phyloP scores from a whole-genome alignment of 148 eudicot genomes.

The Limonium bicolor region DNA sequence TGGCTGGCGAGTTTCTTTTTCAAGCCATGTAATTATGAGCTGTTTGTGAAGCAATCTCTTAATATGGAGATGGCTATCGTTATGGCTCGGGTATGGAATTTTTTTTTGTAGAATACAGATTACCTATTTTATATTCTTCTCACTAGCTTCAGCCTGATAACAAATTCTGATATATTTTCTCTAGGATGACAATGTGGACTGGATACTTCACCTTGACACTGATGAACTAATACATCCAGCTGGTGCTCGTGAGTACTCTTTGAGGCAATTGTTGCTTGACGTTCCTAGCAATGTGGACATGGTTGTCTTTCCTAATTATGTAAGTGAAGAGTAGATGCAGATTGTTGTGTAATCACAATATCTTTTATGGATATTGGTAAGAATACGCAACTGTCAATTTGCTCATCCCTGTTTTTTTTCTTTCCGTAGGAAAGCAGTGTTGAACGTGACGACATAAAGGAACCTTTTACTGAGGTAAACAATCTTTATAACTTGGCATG shows the following conservation, averaged over 20 bases:
- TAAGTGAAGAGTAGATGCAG: conserved; percentile 19
- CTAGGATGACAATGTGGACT: conserved; percentile 67
- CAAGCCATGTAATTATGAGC: conserved; percentile 92
- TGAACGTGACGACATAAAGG: conserved; percentile 78
- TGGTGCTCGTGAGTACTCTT: conserved; percentile 77
- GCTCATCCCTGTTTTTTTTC: neutral
- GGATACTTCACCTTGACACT: conserved; percentile 93
- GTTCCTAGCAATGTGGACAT: conserved; percentile 77
- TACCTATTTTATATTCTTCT: no score
- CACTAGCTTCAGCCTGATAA: no score
- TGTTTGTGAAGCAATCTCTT: conserved; percentile 85
- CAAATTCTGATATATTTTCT: no score
- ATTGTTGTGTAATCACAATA: neutral
- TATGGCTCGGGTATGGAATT: conserved; percentile 69
- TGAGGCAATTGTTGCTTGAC: conserved; percentile 65
- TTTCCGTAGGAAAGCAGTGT: conserved; percentile 69
- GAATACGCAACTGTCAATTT: no score
- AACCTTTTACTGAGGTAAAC: conserved; percentile 85
- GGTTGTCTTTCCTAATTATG: conserved; percentile 91
- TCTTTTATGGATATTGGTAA: no score
- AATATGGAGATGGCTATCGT: conserved; percentile 96
- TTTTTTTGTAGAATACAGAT: conserved; percentile 26
- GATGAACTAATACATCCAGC: conserved; percentile 87
- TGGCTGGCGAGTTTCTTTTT: conserved; percentile 93
- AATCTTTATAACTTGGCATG: no score